A percentile compares a stretch with the other conserved stretches of the same genome.
Evolutionary conservation across 73 alveolate species (phyloP).

Genomic region (Diophrys sp.): DNA sequence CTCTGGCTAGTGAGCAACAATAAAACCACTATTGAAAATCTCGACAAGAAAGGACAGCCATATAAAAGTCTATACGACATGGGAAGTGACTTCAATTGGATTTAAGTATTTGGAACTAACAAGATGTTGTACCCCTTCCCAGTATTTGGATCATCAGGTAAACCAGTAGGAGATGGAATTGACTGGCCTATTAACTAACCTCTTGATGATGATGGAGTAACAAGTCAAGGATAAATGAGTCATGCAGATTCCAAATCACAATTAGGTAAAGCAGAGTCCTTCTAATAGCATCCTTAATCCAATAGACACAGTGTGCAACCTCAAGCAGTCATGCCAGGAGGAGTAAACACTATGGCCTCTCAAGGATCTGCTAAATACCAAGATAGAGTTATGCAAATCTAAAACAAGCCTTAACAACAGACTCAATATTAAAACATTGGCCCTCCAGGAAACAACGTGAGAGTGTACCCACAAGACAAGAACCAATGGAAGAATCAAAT

Average conservation of each 20-base stretch:
- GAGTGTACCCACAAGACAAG: background rate
- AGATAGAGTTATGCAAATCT: background rate
- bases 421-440: background rate
- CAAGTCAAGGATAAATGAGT: background rate
- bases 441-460: background rate
- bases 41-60: constrained; percentile 75
- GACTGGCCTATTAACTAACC: constrained; percentile 24
- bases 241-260: background rate
- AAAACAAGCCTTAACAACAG: background rate
- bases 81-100: constrained; percentile 70
- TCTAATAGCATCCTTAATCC: background rate
- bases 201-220: background rate
- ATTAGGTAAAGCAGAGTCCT: background rate
- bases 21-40: constrained; percentile 92
- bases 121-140: constrained; percentile 85
- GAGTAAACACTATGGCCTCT: background rate
- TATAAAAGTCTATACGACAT: constrained; percentile 70
- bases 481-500: background rate
- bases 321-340: background rate
- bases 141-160: constrained; percentile 71
- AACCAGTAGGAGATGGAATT: constrained; percentile 96
- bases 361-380: background rate
- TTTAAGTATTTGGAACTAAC: constrained; percentile 88
- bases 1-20: constrained; percentile 70
- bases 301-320: background rate